Base-by-base conservation (phyloP, 805 yeast genomes). In the Pichia insulana region DNA sequence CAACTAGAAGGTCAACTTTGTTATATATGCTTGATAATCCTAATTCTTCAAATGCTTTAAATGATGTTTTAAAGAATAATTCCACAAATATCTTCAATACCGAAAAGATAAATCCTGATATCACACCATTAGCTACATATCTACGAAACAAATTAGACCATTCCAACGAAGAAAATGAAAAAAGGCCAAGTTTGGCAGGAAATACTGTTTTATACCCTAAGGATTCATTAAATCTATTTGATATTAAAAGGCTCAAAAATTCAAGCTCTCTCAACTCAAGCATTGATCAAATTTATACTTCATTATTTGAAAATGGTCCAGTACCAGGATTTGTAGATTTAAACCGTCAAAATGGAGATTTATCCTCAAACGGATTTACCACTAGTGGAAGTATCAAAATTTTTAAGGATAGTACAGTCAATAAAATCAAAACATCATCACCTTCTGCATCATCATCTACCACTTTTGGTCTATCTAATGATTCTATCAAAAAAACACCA, bases 391-490 rank as follows among this genome's bases (percentile, higher is more conserved):
- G 64, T 39, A 57, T 75, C 37, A 68, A 65, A 59, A 52, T 80
- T 49, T 56, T 85, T 78, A 31, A 58, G 44, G 56, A 71, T 47
- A 54, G 78, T 55, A 52, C 67, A 53, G 60, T 71, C 50, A 36
- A 58, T 50, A 48, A 54, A 28, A 68, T 83, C 12, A 59, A 76
- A 7, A 87, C 89, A 2, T 75, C 80, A 3, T 0, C 89, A 86
- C 0, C 77, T 76, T 8, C 80, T 73, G 26, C 31, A 12, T 12
- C 26, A 13, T 11, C 13, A 5, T 54, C 78, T 74, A 48, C 71
- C 78, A 70, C 80, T 74, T 30, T 15, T 17, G 30, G 26, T 7
- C 10, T 30, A 38, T 16, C 30, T 25, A 15, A 12, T 18, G 31
- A 18, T 13, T n/a, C 7, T 13, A 22, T n/a, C 16, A 32, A 22